phyloP scores from a whole-genome alignment of 139 green algal species.

The Micractinium conductrix region DNA sequence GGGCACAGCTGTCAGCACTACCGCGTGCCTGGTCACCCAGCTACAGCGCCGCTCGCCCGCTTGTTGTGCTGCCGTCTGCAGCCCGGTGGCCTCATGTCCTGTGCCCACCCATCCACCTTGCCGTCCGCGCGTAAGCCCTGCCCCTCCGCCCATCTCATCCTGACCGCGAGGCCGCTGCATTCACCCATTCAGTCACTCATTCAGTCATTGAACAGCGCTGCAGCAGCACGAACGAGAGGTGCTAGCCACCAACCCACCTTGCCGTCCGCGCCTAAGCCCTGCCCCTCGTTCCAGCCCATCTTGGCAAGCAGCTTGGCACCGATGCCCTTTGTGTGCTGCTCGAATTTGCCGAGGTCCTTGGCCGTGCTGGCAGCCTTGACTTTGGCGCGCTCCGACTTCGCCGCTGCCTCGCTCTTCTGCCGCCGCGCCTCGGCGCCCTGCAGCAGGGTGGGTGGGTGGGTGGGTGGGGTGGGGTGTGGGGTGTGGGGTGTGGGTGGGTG shows the following conservation, averaged over 20 bases:
- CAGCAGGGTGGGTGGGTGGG: too few relatives aligned
- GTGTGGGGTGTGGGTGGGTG: too few relatives aligned
- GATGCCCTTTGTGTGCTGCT: conserved; percentile 95
- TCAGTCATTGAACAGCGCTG: too few relatives aligned
- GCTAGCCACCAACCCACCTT: conserved; percentile 35
- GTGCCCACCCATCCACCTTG: conserved; percentile 34
- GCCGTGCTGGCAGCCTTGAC: not conserved
- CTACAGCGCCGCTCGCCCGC: too few relatives aligned
- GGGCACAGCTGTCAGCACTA: not conserved
- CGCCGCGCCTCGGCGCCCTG: conserved; percentile 22
- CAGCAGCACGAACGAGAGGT: too few relatives aligned
- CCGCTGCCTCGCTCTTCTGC: conserved; percentile 54
- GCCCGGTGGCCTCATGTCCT: too few relatives aligned
- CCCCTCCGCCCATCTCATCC: conserved; percentile 93
- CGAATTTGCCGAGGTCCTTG: conserved; percentile 79
- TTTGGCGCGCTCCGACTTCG: conserved; percentile 14
- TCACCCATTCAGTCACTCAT: too few relatives aligned
- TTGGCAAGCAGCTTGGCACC: conserved; percentile 93
- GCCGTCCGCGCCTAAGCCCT: conserved; percentile 66
- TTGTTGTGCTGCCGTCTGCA: too few relatives aligned
- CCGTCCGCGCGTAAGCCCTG: conserved; percentile 66
- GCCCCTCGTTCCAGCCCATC: conserved; percentile 92
- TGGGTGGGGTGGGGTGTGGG: too few relatives aligned
- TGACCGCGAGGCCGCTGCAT: too few relatives aligned
- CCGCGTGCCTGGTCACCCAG: too few relatives aligned